Evolutionary conservation across 192 early-diverging fungal genomes (phyloP).

Genomic region (Diversispora eburnea): DNA sequence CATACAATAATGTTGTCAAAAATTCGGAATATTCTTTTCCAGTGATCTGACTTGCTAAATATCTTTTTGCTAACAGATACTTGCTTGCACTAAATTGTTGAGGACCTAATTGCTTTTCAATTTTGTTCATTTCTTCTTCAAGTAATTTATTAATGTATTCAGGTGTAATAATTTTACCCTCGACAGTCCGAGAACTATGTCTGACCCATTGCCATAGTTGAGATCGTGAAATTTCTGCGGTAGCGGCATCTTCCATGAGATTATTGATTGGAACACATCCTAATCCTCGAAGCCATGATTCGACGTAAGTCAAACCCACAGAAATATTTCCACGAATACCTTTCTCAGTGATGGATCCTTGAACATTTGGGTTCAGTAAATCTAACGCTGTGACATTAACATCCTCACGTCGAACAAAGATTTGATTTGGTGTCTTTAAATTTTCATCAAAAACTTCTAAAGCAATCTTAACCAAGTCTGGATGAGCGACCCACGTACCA

Average conservation of each 20-base stretch:
- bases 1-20: conserved; percentile 89
- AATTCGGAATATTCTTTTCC: conserved; percentile 89
- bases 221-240: conserved; percentile 94
- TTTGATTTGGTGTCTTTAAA: conserved; percentile 96
- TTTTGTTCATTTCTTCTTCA: conserved; percentile 79
- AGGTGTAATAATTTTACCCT: conserved; percentile 78
- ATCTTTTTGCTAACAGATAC: conserved; percentile 64
- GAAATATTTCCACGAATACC: conserved; percentile 92
- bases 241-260: conserved; percentile 98
- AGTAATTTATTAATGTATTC: conserved; percentile 74
- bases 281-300: conserved; percentile 89
- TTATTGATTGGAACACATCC: conserved; percentile 98
- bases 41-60: conserved; percentile 72
- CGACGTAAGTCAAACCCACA: conserved; percentile 90
- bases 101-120: conserved; percentile 61
- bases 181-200: conserved; percentile 75
- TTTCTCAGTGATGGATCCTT: conserved; percentile 79
- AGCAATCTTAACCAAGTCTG: conserved; percentile 90
- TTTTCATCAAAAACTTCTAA: conserved; percentile 87
- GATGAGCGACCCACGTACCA: conserved; percentile 97
- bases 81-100: conserved; percentile 63
- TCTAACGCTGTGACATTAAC: conserved; percentile 79
- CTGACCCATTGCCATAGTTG: conserved; percentile 98
- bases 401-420: conserved; percentile 88
- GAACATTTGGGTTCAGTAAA: conserved; percentile 74